These are phyloP conservation scores for Eucalyptus melliodora DNA, from an alignment of 345 rosid species.

Conservation along the genomic window DNA sequence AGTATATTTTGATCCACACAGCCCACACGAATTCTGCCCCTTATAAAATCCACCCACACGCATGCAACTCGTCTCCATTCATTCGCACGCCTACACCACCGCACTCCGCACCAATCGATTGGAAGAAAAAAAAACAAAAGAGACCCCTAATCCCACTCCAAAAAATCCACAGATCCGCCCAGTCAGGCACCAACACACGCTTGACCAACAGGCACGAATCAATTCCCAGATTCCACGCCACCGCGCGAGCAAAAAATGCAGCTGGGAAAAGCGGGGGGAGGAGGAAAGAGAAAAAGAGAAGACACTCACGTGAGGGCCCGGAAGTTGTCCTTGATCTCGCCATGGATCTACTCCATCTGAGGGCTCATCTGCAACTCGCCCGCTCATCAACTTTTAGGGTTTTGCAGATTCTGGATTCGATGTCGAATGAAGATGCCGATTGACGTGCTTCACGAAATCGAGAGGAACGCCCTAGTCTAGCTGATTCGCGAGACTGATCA, in stretches of 20 bases:
- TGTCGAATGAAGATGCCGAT: too few relatives aligned
- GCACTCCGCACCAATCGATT: background rate
- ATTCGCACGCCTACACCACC: background rate
- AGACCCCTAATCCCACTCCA: background rate
- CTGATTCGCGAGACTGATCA: too few relatives aligned
- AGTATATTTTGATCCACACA: background rate
- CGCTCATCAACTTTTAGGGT: background rate
- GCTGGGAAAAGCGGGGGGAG: background rate
- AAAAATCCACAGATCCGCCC: background rate
- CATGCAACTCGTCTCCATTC: background rate
- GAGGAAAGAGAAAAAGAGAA: background rate
- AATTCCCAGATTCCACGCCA: background rate
- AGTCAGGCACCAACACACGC: background rate
- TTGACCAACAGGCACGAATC: background rate
- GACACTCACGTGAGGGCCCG: constrained; percentile 74
- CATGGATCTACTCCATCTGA: constrained; percentile 97
- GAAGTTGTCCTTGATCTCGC: constrained; percentile 83
- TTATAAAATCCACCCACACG: background rate
- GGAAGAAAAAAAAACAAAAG: background rate
- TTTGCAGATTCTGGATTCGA: too few relatives aligned
- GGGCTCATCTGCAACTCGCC: constrained; percentile 61
- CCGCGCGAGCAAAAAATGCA: background rate
- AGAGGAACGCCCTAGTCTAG: too few relatives aligned
- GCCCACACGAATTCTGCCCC: background rate
- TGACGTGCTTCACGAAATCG: too few relatives aligned